Base-by-base conservation (phyloP, 768 basidiomycete species). In the Podaxis carcinomalis region DNA sequence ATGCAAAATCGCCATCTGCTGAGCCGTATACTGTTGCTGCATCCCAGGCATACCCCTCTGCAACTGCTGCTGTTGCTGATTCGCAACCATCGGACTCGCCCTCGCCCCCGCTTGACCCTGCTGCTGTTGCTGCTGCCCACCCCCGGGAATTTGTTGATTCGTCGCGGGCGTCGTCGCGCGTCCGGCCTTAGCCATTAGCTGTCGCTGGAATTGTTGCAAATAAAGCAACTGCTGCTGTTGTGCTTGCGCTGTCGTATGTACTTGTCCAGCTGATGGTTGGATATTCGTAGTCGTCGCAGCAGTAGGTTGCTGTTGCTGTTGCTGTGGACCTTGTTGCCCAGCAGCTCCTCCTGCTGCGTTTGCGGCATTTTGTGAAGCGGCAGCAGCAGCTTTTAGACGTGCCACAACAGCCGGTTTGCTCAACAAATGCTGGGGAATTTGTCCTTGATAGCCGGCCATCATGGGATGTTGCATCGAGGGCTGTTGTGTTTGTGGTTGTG, bases 381-480 rank as follows among this genome's bases (percentile, higher is more conserved):
- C 51, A 19, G 73, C 67, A 13, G 70, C 68, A 14, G 73, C 60
- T 13, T 68, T 66, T 55, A 75, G 76, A 27, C 70, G 66, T 37
- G 65, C 64, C 21, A 59, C 28, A 52, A 66, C 69, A 9, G 36
- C 51, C n/a, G 65, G 66, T 23, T 65, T 56, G 42, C 68, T 66
- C 13, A 64, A 49, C 0, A 47, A 55, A 4, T 51, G 61, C 50
- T 68, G 70, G 13, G 64, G 57, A n/a, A 60, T 61, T 7, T 62
- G 63, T 13, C 27, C 27, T 28, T 44, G 40, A 32, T 44, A 56
- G 4, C 40, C 40, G 6, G 27, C 25, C 7, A 44, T 44, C 3
- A 28, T 14, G 0, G 27, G 62, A 11, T 51, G 59, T 53, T 68
- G 62, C 37, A 49, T 49, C 47, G 10, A 13, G 11, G 65, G 11